Conservation (phyloP, 176 grass and related monocot species). For the Aegilops bicornis region DNA sequence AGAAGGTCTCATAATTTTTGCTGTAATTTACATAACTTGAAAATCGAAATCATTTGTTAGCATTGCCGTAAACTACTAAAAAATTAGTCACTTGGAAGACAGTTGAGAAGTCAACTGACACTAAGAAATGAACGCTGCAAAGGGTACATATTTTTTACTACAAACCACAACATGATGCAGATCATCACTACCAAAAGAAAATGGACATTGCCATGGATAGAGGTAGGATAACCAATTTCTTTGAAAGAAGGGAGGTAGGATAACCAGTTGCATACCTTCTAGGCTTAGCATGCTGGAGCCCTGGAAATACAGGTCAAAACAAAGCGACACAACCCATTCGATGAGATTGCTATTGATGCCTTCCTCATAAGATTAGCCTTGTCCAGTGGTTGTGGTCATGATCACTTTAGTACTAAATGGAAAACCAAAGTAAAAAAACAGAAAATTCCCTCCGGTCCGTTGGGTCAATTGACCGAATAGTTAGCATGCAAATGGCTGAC, state of each 20-base stretch:
- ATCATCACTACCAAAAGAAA: not conserved
- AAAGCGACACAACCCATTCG: slow-evolving; percentile 32
- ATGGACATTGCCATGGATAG: not conserved
- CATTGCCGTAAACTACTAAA: too few relatives aligned
- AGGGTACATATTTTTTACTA: slow-evolving; percentile 13
- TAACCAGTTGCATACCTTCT: too few relatives aligned
- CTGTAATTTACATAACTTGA: not conserved
- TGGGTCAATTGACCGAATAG: too few relatives aligned
- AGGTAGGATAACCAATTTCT: too few relatives aligned
- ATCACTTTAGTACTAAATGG: not conserved
- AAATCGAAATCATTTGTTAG: too few relatives aligned
- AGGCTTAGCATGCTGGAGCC: too few relatives aligned
- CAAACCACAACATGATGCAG: not conserved
- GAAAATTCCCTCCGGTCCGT: too few relatives aligned
- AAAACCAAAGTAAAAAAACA: too few relatives aligned
- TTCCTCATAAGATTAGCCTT: slow-evolving; percentile 40
- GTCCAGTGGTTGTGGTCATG: slow-evolving; percentile 33
- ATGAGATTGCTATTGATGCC: slow-evolving; percentile 21
- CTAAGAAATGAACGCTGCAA: slow-evolving; percentile 3
- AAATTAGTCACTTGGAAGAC: too few relatives aligned
- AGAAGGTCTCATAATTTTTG: not conserved
- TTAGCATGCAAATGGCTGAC: too few relatives aligned
- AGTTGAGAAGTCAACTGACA: not conserved
- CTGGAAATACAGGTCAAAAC: too few relatives aligned
- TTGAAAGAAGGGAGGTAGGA: too few relatives aligned